Base-by-base conservation (phyloP, 1,284 basidiomycete genomes). In the Puccinia horiana region DNA sequence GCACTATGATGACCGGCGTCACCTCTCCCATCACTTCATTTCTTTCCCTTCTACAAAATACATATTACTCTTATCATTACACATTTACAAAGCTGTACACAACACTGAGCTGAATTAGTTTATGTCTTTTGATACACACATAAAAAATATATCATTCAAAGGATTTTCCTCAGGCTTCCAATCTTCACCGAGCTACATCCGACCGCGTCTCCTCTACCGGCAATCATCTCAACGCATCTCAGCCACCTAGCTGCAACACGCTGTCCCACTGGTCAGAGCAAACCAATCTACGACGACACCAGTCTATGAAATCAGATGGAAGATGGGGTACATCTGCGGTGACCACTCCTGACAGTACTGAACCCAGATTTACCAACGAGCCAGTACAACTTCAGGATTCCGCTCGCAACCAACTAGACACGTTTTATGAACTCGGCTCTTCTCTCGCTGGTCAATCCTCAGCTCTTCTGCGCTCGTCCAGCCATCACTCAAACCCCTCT, bases 231-330 rank as follows among this genome's bases (percentile, higher is more conserved):
- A 80, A 80, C 52, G 63, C 63, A 37, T 72, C 69, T 44, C 63
- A 56, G 42, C 69, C 65, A 40, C 65, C 77, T 29, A 80, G 54
- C 77, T 72, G 54, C 29, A 72, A 42, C 49, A n/a, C 58, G n/a
- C 42, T 69, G 65, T 52, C 32, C 37, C 49, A 54, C 26, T 80
- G 77, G 77, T 35, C 67, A 12, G 65, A 72, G 35, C 77, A 80
- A 72, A 56, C 63, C 23, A 80, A 72, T 54, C 35, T 80, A 72
- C 44, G 77, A 52, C 42, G 77, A 44, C 69, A 69, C 40, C 77
- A 72, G 69, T 80, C 77, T 72, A 54, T 80, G 65, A 80, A 72
- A 61, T 58, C 67, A 20, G 67, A 80, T 42, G 67, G 65, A 58
- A 69, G 54, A 54, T 80, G 65, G 65, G 77, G 49, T 42, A 32